Evolutionary conservation across 1,139 yeast species (phyloP), one percentile per base, ranked within the genome.

Genomic region (Blastobotrys aristatus): DNA sequence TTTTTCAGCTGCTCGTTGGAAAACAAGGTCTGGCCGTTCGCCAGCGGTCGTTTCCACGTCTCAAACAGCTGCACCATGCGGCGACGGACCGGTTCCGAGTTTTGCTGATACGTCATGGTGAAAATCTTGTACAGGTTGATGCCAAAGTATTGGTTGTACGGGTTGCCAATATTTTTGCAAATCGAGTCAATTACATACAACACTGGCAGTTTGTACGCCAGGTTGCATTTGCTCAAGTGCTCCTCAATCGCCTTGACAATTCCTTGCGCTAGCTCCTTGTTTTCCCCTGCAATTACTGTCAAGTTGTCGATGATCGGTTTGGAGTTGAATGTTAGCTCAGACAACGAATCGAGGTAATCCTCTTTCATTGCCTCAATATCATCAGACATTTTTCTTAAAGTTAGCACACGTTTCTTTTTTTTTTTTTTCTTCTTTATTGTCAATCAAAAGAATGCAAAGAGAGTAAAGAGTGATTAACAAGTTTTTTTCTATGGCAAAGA

Each of bases 111-210:
- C 2, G 90, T 83, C 53, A 80, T 82, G 22, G 87, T 80, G 65
- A 84, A 92, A 2, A 86, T 70, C 57, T 74, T 77, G 67, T 74
- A 82, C 37, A 88, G 70, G 45, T 81, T 82, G 69, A 77, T 60
- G 4, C 89, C 84, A 62, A 90, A 80, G 51, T 84, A 67, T 10
- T 80, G 73, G 31, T 89, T 86, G 63, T 90, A 92, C 1, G 97
- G 97, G 52, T 81, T 77, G 5, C 97, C 97, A 20, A 88, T 83
- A 57, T 83, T 86, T 66, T 92, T 92, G 67, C 95, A 85, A 41
- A 92, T 84, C n/a, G 97, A 89, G 65, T 92, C 98, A 49, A 92
- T 69, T 43, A 90, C 74, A 63, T 90, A 92, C 55, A 92, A 73
- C 3, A 94, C 81, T 59, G 79, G 92, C 47, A 92, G 73, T 66